A percentile compares a stretch with the other conserved stretches of the same genome.
phyloP scores from a whole-genome alignment of 139 green algal genomes.

The Chlorella sp. region DNA sequence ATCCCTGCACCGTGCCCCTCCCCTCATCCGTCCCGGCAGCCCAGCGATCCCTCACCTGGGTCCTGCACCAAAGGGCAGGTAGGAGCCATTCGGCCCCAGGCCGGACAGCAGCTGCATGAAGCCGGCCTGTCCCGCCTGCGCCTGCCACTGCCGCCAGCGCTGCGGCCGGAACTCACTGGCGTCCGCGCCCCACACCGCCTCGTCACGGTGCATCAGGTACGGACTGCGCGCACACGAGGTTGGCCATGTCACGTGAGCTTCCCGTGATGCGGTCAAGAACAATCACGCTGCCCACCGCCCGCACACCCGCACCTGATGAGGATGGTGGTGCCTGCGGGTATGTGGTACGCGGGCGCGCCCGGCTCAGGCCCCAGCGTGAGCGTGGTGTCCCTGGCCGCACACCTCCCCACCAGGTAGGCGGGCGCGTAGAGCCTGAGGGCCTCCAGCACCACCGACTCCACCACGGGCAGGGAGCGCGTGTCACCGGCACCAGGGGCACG shows the following conservation, averaged over 20 bases:
- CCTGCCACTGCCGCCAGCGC: conserved; percentile 22
- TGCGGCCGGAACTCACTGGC: conserved; percentile 30
- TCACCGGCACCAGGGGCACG: conserved; percentile 12
- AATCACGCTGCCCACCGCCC: neutral
- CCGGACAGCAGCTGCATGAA: conserved; percentile 29
- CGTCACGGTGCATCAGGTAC: conserved; percentile 77
- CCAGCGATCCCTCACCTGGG: too few relatives aligned
- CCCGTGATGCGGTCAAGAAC: neutral
- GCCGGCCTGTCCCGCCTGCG: neutral
- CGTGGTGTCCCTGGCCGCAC: neutral
- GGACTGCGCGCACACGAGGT: conserved; percentile 24
- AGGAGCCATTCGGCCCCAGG: conserved; percentile 59
- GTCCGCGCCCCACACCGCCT: conserved; percentile 5
- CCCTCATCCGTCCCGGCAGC: too few relatives aligned
- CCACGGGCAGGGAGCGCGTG: conserved; percentile 32
- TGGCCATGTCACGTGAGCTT: too few relatives aligned
- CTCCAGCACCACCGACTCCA: conserved; percentile 74
- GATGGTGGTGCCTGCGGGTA: neutral
- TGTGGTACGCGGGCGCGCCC: neutral
- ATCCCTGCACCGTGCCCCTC: conserved; percentile 38
- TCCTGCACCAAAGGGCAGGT: conserved; percentile 79
- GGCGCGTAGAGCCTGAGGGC: conserved; percentile 75
- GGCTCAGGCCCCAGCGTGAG: too few relatives aligned
- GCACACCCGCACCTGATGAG: conserved; percentile 1
- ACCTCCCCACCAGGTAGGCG: conserved; percentile 35